Conservation (phyloP, 208 protist species). For the Crithidia expoeki region DNA sequence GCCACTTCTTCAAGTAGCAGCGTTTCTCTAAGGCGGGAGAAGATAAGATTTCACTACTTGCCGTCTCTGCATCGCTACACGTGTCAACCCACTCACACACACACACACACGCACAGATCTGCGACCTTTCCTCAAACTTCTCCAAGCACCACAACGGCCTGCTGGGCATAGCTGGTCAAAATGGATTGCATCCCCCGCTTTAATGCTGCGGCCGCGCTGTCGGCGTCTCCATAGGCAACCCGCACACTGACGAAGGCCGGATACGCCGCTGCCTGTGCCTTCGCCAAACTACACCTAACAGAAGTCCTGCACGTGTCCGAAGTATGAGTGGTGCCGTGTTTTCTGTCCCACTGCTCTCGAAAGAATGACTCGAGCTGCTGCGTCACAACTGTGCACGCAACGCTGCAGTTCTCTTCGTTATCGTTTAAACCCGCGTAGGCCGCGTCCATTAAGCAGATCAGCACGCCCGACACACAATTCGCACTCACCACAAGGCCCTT, state of each 20-base stretch:
- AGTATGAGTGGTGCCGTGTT: conserved; percentile 1
- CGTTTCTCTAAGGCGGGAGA: too few relatives aligned
- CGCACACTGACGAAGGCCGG: conserved; percentile 11
- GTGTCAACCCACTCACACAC: too few relatives aligned
- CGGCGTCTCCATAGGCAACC: conserved; percentile 20
- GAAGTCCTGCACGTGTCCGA: background rate
- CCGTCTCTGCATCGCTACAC: too few relatives aligned
- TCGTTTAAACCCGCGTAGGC: background rate
- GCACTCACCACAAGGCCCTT: background rate
- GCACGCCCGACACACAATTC: conserved; percentile 22
- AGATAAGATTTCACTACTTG: too few relatives aligned
- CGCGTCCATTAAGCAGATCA: conserved; percentile 15
- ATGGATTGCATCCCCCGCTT: conserved; percentile 20
- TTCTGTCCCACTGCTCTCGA: conserved; percentile 12
- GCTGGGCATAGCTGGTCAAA: conserved; percentile 25
- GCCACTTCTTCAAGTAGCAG: too few relatives aligned
- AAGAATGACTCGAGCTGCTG: conserved; percentile 16
- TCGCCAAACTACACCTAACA: background rate
- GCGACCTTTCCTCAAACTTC: background rate
- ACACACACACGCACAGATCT: background rate
- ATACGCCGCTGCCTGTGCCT: background rate
- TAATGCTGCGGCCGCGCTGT: conserved; percentile 7
- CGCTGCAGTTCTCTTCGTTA: background rate
- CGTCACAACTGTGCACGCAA: background rate
- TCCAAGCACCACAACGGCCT: conserved; percentile 10